Percentiles rank a stretch among this genome's conserved stretches.
Conservation (phyloP, 768 basidiomycete genomes). For the Amylocystis lapponica region DNA sequence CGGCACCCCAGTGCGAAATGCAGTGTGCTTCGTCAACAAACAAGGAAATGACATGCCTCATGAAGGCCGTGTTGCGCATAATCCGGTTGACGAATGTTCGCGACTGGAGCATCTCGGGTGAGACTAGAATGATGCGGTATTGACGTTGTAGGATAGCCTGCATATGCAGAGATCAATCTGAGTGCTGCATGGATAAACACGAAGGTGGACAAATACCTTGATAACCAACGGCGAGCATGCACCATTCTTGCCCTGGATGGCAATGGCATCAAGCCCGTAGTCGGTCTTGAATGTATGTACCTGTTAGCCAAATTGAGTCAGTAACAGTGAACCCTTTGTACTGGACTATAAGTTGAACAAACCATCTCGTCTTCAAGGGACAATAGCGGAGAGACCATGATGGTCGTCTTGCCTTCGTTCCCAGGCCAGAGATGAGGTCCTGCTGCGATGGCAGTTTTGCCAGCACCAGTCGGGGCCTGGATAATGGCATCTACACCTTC, state of each 20-base stretch:
- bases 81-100: conserved; percentile 18
- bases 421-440: conserved; percentile 28
- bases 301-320: conserved; percentile 8
- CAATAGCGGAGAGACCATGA: conserved; percentile 33
- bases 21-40: conserved; percentile 27
- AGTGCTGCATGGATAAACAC: background rate
- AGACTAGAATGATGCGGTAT: conserved; percentile 21
- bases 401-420: conserved; percentile 25
- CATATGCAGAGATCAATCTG: background rate
- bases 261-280: conserved; percentile 25
- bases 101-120: conserved; percentile 26
- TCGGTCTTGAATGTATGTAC: conserved; percentile 27
- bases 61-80: conserved; percentile 17
- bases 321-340: background rate
- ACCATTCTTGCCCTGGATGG: conserved; percentile 29
- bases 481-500: conserved; percentile 27
- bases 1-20: conserved; percentile 27
- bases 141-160: conserved; percentile 12
- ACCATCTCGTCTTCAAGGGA: conserved; percentile 35
- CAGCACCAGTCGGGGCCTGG: conserved; percentile 32
- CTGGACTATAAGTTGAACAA: conserved; percentile 3
- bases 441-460: conserved; percentile 35
- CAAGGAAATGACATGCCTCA: conserved; percentile 15
- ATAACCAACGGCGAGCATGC: conserved; percentile 23
- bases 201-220: conserved; percentile 11